Evolutionary conservation across 495 filamentous ascomycete species (phyloP), one percentile per base, ranked within the genome.

Genomic region (Sabuloglossum arenarium): DNA sequence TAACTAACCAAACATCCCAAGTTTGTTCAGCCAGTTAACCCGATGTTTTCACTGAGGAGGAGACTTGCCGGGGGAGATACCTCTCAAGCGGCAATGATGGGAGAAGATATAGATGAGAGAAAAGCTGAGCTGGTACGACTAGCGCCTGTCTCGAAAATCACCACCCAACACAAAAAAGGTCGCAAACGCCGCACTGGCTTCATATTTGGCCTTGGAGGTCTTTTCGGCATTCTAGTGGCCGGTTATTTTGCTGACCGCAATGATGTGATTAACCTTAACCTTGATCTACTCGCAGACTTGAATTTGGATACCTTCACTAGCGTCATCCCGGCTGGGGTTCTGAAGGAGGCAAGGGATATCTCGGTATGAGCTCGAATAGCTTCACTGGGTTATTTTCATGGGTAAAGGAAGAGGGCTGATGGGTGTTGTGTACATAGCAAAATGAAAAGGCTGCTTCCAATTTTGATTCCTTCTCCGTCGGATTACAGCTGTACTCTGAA

Each of bases 391-490:
- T 53, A 23, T 53, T 21, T 19, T 53, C n/a, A 30, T n/a, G 16
- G 50, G 2, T 4, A 21, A 28, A 43, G 31, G 19, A 23, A 27
- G 28, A 4, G 46, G 39, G 42, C 47, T 56, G 42, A 46, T 30
- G 54, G 39, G 39, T 45, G 21, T 27, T 53, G 39, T 43, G 54
- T 46, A 56, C 56, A 59, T 68, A 76, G 84, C 79, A 86, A 74
- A 79, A 82, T 61, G 88, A 96, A 66, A 80, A 85, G 57, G 90
- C 90, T 54, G 80, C 85, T 37, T 77, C 94, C 59, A 83, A 83
- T 62, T 91, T 94, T 64, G 93, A 98, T 73, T 84, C 90, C 9
- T 98, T 98, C 63, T 73, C 87, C 0, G 83, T 95, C 31, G 91
- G 91, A 21, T 63, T 93, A 28, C 82, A 91, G 59, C 79, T 86